Base-by-base conservation (phyloP, 1,139 yeast species). In the Zhuliangozyma parablackwelliae region DNA sequence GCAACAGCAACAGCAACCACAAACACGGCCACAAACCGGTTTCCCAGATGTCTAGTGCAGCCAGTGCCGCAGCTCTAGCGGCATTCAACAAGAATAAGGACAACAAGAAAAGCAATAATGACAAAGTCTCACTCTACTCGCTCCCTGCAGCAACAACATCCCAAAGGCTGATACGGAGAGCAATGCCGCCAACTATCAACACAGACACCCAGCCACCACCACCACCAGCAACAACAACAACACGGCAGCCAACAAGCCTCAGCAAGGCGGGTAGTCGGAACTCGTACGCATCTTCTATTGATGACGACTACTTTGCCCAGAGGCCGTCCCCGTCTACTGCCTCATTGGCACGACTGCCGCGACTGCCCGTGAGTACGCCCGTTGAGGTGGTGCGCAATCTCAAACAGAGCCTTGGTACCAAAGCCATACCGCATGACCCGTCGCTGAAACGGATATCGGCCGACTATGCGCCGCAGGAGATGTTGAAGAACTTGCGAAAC, bases 61-160 rank as follows among this genome's bases (percentile, higher is more conserved):
- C 56, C 11, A 58, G 60, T 32, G 63, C 65, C 2, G 67, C 67
- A n/a, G 67, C 67, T 4, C 41, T 59, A 44, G 65, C 65, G 3
- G 67, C 67, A 2, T 61, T 61, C 39, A 59, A 53, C 21, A 42
- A 39, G 25, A 47, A 42, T 30, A 45, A 47, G 29, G 50, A 48
- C 8, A 34, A 30, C 3, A 23, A 33, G 7, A 6, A 30, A 2
- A 26, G 29, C 20, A 26, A 39, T 6, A n/a, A 16, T 5, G 39
- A 32, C 7, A 36, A 36, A 13, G 28, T 11, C 8, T 21, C 39
- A 6, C 24, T 24, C 6, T 27, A 21, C 33, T 21, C 30, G 5
- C 21, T 32, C 8, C 21, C 41, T 30, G 28, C 25, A 7, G 13
- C 38, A 12, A 26, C 28, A 21, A 16, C 13, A 21, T 28, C 13